Base-by-base conservation (phyloP, 106 monocot genomes). In the Phalaenopsis aphrodite region DNA sequence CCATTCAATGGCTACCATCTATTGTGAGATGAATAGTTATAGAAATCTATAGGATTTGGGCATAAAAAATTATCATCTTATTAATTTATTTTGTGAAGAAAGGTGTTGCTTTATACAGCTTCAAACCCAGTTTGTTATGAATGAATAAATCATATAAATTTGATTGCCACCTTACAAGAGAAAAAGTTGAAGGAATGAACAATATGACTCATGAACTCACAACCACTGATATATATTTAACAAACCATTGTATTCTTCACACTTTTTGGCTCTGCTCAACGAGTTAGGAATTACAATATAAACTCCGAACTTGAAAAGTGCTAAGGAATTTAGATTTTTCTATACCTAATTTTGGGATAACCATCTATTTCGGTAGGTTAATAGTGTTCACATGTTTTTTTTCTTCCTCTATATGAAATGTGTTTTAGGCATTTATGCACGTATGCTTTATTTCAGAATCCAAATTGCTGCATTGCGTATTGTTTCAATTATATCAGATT, bases 141-240 rank as follows among this genome's bases (percentile, higher is more conserved):
- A 45, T 30, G 79, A 12, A 64, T 30, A 17, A 79, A 79, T 1
- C 12, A 66, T 41, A 79, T 79, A 79, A 79, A 42, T 6, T 66
- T 16, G 79, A 79, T 42, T 79, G 79, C 66, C 79, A 66, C 41
- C 18, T 79, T 42, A 66, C 43, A 4, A 6, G 19, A 42, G 42
- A 79, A 46, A 79, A 79, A 19, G 18, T 78, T 30, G 37, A 58
- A 78, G 61, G 61, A 78, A 36, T 78, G 8, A 42, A 61, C 41
- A 46, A 78, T 56, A 56, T 9, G 41, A 12, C 10, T 8, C 19
- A 61, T 41, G 39, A 42, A 56, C 8, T 8, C 56, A 58, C 78
- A 38, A 6, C 30, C 1, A 8, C 21, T 4, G 58, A 78, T 9
- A 61, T 17, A 61, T 78, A 8, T 78, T 58, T n/a, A 78, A 6